These are phyloP conservation scores for Alternaria atra DNA, from an alignment of 2,329 filamentous ascomycete genomes.

Conservation along the genomic window DNA sequence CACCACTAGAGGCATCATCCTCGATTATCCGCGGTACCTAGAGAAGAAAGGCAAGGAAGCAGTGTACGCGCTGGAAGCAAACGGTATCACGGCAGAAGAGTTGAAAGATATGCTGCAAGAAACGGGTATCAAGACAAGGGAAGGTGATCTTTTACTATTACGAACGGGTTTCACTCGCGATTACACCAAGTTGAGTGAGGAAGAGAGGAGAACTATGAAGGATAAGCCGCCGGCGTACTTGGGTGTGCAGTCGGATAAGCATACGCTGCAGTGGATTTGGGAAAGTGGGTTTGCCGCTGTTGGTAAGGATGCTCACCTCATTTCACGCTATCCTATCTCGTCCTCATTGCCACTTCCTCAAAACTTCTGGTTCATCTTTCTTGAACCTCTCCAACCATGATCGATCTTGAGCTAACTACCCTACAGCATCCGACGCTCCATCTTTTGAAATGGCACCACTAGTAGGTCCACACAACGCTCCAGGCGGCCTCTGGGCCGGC, in stretches of 20 bases:
- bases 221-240: constrained; percentile 45
- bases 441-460: constrained; percentile 57
- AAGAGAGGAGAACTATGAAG: constrained; percentile 39
- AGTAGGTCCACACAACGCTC: constrained; percentile 42
- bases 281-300: constrained; percentile 57
- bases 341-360: background rate
- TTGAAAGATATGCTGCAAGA: constrained; percentile 47
- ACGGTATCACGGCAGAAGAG: constrained; percentile 29
- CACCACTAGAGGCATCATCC: constrained; percentile 39
- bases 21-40: constrained; percentile 46
- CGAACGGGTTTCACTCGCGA: constrained; percentile 48
- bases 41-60: constrained; percentile 26
- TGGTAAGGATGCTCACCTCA: constrained; percentile 6
- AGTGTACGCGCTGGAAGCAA: constrained; percentile 35
- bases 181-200: constrained; percentile 42
- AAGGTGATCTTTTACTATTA: constrained; percentile 42
- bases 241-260: constrained; percentile 52
- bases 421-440: constrained; percentile 50
- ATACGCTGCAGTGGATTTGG: constrained; percentile 58
- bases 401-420: background rate
- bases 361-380: background rate
- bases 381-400: background rate
- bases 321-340: background rate
- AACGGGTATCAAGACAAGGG: constrained; percentile 46
- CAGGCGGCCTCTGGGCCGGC: constrained; percentile 46